Base-by-base conservation (phyloP, 352 stramenopile species). In the Phytophthora macrochlamydospora region DNA sequence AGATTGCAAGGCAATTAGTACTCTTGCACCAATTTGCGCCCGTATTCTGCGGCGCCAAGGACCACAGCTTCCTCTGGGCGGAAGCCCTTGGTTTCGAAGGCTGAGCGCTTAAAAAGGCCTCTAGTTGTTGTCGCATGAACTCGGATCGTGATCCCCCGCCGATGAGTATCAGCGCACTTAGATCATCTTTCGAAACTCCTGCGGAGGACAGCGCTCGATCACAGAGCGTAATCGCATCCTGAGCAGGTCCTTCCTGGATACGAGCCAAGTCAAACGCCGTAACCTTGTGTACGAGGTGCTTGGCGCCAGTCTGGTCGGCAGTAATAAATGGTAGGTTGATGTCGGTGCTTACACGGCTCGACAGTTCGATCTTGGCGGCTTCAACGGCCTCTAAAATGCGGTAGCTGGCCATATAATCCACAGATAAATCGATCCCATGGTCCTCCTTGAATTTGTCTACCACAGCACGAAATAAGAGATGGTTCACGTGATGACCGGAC, bases 251-350 rank as follows among this genome's bases (percentile, higher is more conserved):
- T 54, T 90, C 79, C 13, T 81, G 78, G 43, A 84, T 66, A 7
- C 75, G 77, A 2, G 56, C 59, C 13, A 93, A 65, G 38, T 90
- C 78, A 33, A 83, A 89, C 4, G 73, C 65, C 8, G 83, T 81
- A 4, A 93, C 42, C 54, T 76, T 85, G 42, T 91, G 85, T 14
- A 91, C 76, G 29, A 92, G 69, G 53, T 93, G 85, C 55, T 91
- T 92, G 42, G 81, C 85, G 2, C 85, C 85, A 1, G 73, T 89
- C 24, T 68, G 66, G 56, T 93, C 78, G 2, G 85, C 85, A 0
- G 85, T 93, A 64, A 93, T 91, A 61, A 93, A 93, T 44, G 85
- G 85, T 0, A 93, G 69, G 59, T 93, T 90, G 42, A 92, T 76
- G 31, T 91, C 83, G 2, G 79, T 91, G 56, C 63, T 83, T 24